These are phyloP conservation scores for Eucommia ulmoides DNA, from an alignment of 257 asterid species.

Conservation along the genomic window DNA sequence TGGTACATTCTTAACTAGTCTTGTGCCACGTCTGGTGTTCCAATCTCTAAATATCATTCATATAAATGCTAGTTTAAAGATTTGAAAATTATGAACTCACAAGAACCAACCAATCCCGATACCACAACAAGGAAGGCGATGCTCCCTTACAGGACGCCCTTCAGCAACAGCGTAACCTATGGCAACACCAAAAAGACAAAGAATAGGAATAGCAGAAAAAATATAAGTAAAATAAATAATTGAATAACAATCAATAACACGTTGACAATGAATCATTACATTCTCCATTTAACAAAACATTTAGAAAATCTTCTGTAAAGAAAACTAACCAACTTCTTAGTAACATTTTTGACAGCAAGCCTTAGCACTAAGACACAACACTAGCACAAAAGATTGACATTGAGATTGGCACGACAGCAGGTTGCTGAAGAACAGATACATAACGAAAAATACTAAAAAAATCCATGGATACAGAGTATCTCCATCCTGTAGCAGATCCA, in stretches of 20 bases:
- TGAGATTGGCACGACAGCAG: too few relatives aligned
- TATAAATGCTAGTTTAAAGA: background rate
- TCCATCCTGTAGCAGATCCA: too few relatives aligned
- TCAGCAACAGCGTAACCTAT: constrained; percentile 60
- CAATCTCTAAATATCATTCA: background rate
- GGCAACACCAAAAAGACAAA: background rate
- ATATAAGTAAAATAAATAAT: too few relatives aligned
- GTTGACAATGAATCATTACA: background rate
- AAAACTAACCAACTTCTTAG: background rate
- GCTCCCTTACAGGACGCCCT: constrained; percentile 38
- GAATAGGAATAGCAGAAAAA: background rate
- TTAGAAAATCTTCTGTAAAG: background rate
- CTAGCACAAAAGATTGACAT: too few relatives aligned
- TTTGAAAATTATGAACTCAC: constrained; percentile 35
- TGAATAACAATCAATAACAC: background rate
- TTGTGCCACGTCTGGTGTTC: too few relatives aligned
- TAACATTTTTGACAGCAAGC: background rate
- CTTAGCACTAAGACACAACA: too few relatives aligned
- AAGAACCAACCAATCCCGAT: constrained; percentile 86
- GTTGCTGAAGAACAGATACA: too few relatives aligned
- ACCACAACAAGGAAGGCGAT: constrained; percentile 89
- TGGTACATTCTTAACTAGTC: too few relatives aligned
- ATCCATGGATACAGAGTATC: too few relatives aligned
- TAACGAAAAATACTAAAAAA: too few relatives aligned
- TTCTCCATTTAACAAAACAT: background rate